Evolutionary conservation across 805 yeast genomes (phyloP).

Genomic region (Saturnispora silvae): DNA sequence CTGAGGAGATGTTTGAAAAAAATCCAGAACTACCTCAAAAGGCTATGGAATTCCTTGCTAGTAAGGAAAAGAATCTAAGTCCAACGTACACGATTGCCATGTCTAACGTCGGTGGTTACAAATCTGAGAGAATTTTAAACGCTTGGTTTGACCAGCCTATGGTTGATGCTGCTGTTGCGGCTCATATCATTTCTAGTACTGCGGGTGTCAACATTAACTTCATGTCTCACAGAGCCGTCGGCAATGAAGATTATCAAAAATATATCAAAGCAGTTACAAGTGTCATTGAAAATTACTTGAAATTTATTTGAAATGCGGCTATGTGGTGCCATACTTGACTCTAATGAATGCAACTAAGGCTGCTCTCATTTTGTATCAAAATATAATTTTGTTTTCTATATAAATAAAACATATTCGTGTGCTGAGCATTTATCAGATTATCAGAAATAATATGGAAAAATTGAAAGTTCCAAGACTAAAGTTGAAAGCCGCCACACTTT

Average conservation of each 20-base stretch:
- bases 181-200: conserved; percentile 3
- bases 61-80: neutral
- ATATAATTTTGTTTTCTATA: too few species aligned
- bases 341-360: too few species aligned
- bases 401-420: too few species aligned
- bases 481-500: too few species aligned
- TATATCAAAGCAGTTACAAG: neutral
- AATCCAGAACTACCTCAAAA: neutral
- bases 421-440: too few species aligned
- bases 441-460: too few species aligned
- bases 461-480: too few species aligned
- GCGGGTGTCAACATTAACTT: conserved; percentile 4
- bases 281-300: neutral
- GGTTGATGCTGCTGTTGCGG: conserved; percentile 9
- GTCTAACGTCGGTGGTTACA: conserved; percentile 8
- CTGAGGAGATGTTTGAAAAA: neutral
- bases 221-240: neutral
- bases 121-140: neutral
- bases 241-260: neutral
- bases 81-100: conserved; percentile 8
- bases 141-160: conserved; percentile 11
- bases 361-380: too few species aligned
- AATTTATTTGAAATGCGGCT: too few species aligned
- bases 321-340: too few species aligned
- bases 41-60: conserved; percentile 2